Percentiles rank a stretch among this genome's conserved stretches.
These are phyloP conservation scores for Piedraia hortae DNA, from an alignment of 2,329 filamentous ascomycete genomes.

Conservation along the genomic window DNA sequence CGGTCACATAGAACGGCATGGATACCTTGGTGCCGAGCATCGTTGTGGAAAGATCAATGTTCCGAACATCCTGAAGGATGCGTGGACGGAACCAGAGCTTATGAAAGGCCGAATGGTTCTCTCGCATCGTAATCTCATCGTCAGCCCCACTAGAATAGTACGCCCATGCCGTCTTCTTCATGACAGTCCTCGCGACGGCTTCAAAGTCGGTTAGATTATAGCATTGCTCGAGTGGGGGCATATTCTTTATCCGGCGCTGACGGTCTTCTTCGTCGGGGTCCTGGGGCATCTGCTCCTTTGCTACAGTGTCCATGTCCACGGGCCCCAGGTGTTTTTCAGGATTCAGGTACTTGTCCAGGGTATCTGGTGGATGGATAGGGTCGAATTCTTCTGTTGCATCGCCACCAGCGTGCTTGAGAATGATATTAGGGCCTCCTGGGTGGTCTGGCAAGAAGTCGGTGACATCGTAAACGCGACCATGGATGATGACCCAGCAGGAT, in stretches of 20 bases:
- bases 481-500: slow-evolving; percentile 69
- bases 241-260: slow-evolving; percentile 36
- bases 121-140: slow-evolving; percentile 74
- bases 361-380: slow-evolving; percentile 70
- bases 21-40: slow-evolving; percentile 73
- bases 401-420: slow-evolving; percentile 87
- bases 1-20: slow-evolving; percentile 88
- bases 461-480: slow-evolving; percentile 49
- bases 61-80: slow-evolving; percentile 67
- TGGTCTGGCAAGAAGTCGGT: slow-evolving; percentile 17
- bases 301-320: slow-evolving; percentile 64
- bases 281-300: slow-evolving; percentile 34
- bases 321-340: slow-evolving; percentile 65
- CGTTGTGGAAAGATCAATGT: slow-evolving; percentile 63
- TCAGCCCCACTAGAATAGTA: slow-evolving; percentile 91
- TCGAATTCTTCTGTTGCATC: slow-evolving; percentile 83
- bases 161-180: slow-evolving; percentile 93
- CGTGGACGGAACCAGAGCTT: slow-evolving; percentile 91
- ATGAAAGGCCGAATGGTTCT: slow-evolving; percentile 90
- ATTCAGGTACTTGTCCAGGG: slow-evolving; percentile 55
- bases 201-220: slow-evolving; percentile 94
- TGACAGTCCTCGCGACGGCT: slow-evolving; percentile 60
- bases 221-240: slow-evolving; percentile 63
- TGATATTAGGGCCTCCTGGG: slow-evolving; percentile 72
- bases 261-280: slow-evolving; percentile 48